Evolutionary conservation across 305 asterid species (phyloP), one percentile per base, ranked within the genome.

Genomic region (Solanum hybrid): DNA sequence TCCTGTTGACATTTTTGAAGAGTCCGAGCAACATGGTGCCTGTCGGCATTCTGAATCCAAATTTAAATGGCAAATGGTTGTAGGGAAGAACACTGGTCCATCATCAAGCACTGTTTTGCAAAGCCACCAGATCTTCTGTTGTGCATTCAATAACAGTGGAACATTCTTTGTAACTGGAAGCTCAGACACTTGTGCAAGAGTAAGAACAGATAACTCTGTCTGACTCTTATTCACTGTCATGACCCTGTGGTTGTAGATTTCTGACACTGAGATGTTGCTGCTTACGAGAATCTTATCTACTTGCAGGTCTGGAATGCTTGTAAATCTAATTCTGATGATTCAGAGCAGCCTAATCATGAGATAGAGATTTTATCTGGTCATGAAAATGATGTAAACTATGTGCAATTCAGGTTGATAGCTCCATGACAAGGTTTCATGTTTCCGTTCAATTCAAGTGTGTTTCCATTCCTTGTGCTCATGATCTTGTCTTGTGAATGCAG

Each of bases 311-410:
- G 99, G 99, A 97, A 94, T 94, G 99, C 98, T 91, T 95, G 97
- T 92, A 97, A 97, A 92, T 92, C 95, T 89, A 93, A 92, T 85
- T 64, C 95, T 81, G 99, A 95, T 90, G 99, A 96, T 90, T 90
- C 97, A 16, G 98, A 93, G 91, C 98, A 94, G 92, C 99, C 99
- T 90, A 97, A 93, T 93, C 98, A 97, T 93, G 99, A 97, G 93
- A 95, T 97, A 91, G 98, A 97, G 82, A 90, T 97, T 90, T 94
- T 97, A 90, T 93, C 97, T 92, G 99, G 99, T 78, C 99, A 97
- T 91, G 99, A 97, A 95, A 97, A 97, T 92, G 99, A 97, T 92
- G 99, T 97, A 90, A 97, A 97, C 92, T 97, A 96, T 90, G 99
- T 97, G 92, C 99, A 97, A 92, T 97, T 97, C 96, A 97, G 99